Percentiles rank a stretch among this genome's conserved stretches.
Evolutionary conservation across 495 filamentous ascomycete species (phyloP).

Genomic region (Rostrohypoxylon terebratum): DNA sequence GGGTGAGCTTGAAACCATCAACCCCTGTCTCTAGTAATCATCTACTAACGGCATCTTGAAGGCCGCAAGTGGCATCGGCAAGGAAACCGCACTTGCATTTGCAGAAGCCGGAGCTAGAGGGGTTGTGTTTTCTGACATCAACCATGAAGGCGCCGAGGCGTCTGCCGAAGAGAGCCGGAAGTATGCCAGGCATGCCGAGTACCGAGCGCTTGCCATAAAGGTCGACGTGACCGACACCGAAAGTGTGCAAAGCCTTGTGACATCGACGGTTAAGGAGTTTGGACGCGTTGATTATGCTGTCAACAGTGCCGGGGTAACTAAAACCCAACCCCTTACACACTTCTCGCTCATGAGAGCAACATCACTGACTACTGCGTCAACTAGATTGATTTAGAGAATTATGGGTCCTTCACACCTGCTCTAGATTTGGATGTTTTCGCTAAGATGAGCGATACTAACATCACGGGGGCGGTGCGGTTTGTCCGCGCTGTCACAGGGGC

Average conservation of each 20-base stretch:
- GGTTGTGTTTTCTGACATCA: conserved; percentile 54
- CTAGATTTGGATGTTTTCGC: neutral
- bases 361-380: neutral
- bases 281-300: conserved; percentile 30
- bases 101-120: conserved; percentile 50
- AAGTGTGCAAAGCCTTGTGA: conserved; percentile 47
- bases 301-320: conserved; percentile 17
- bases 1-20: no score
- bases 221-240: conserved; percentile 53
- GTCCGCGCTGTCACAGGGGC: conserved; percentile 47
- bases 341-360: no score
- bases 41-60: neutral
- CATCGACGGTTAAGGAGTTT: conserved; percentile 43
- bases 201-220: conserved; percentile 43
- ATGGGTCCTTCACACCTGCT: neutral
- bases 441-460: conserved; percentile 10
- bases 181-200: conserved; percentile 42
- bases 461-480: conserved; percentile 13
- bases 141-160: conserved; percentile 36
- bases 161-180: conserved; percentile 45
- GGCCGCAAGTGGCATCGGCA: conserved; percentile 50
- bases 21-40: no score
- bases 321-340: neutral
- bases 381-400: neutral
- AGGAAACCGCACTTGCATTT: conserved; percentile 47